Percentiles rank a stretch among this genome's conserved stretches.
Evolutionary conservation across 192 early-diverging fungal species (phyloP).

Genomic region (Allomyces arbusculus): DNA sequence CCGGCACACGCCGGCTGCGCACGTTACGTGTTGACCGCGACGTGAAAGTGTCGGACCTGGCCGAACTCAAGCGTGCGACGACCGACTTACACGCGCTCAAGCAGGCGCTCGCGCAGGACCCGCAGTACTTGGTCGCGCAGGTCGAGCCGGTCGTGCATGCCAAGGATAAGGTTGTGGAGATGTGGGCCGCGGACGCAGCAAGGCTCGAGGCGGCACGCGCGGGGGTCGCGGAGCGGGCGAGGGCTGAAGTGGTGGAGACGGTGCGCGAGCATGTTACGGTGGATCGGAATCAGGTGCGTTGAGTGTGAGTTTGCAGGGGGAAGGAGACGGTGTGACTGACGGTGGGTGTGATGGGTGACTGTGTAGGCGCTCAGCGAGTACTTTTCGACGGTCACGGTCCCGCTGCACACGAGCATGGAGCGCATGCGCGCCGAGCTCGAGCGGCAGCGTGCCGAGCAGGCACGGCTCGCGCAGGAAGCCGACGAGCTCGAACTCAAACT

Average conservation of each 20-base stretch:
- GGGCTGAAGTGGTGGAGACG: no score
- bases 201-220: not conserved
- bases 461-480: no score
- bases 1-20: not conserved
- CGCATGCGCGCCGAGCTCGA: not conserved
- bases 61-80: not conserved
- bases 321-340: no score
- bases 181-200: not conserved
- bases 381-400: not conserved
- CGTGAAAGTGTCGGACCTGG: not conserved
- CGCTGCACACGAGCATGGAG: not conserved
- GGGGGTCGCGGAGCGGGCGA: no score
- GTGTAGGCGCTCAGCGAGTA: not conserved
- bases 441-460: not conserved
- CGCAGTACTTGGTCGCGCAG: not conserved
- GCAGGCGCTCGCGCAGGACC: not conserved
- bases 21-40: not conserved
- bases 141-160: not conserved
- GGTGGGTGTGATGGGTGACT: no score
- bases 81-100: not conserved
- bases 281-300: not conserved
- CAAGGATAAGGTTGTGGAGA: not conserved
- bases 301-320: no score
- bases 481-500: no score
- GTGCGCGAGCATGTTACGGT: not conserved